A percentile compares a stretch with the other conserved stretches of the same genome.
These are phyloP conservation scores for Davidsoniella eucalypti DNA, from an alignment of 2,329 filamentous ascomycete species.

Conservation along the genomic window DNA sequence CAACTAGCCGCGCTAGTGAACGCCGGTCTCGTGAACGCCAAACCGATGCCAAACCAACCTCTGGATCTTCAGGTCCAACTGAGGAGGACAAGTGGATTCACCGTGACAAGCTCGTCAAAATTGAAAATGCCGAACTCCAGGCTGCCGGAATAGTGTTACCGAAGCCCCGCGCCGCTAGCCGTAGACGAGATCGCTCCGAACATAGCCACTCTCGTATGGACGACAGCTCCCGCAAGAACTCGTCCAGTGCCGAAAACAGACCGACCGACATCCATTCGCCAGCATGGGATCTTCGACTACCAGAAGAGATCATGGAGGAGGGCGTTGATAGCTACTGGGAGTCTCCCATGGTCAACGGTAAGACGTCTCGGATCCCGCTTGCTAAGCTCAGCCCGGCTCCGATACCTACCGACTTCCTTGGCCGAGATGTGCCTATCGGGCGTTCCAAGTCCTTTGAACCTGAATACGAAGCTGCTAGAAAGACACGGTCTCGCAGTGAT, in stretches of 20 bases:
- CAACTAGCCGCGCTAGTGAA: conserved; percentile 11
- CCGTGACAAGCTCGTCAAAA: conserved; percentile 65
- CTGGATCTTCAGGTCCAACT: conserved; percentile 15
- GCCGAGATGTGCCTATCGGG: conserved; percentile 52
- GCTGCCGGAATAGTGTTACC: conserved; percentile 55
- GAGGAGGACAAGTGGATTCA: conserved; percentile 72
- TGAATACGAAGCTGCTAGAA: conserved; percentile 33
- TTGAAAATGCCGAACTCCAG: conserved; percentile 66
- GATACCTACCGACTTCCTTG: conserved; percentile 53
- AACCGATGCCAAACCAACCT: not conserved
- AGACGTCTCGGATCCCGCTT: conserved; percentile 72
- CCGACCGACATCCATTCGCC: conserved; percentile 26
- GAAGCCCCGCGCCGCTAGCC: conserved; percentile 35
- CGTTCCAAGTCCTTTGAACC: conserved; percentile 23
- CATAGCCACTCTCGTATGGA: conserved; percentile 11
- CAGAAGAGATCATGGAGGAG: conserved; percentile 59
- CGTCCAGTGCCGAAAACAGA: conserved; percentile 24
- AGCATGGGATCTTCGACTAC: conserved; percentile 56
- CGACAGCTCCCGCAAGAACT: conserved; percentile 17
- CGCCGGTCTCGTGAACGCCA: conserved; percentile 10
- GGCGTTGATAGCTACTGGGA: conserved; percentile 34
- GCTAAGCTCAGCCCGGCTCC: conserved; percentile 65
- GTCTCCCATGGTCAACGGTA: conserved; percentile 21
- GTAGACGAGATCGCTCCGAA: conserved; percentile 18
- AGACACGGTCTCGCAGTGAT: conserved; percentile 52